phyloP scores from a whole-genome alignment of 495 filamentous ascomycete genomes.

The Aspergillus ostianus region DNA sequence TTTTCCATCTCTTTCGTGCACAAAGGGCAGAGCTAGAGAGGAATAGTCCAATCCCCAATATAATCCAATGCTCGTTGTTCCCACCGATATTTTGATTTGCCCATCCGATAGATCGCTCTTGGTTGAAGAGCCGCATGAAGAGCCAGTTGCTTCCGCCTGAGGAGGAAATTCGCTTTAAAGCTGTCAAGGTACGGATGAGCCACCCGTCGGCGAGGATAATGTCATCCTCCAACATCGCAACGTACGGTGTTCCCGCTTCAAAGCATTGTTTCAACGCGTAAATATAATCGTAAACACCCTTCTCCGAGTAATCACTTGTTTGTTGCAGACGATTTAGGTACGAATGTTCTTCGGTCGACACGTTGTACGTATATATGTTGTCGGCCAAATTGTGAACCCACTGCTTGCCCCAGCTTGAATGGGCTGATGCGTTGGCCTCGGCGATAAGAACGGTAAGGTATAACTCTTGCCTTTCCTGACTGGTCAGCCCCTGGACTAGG shows the following conservation, averaged over 20 bases:
- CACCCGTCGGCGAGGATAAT: not conserved
- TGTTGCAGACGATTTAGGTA: not conserved
- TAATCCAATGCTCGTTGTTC: slow-evolving; percentile 4
- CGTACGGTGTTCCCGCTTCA: not conserved
- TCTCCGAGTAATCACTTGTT: not conserved
- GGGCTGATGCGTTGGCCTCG: not conserved
- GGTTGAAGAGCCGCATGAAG: not conserved
- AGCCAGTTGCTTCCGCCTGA: not conserved
- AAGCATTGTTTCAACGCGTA: not conserved
- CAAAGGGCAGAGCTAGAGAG: not conserved
- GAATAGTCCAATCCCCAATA: not conserved
- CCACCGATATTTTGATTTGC: not conserved
- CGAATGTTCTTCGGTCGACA: not conserved
- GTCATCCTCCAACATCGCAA: slow-evolving; percentile 6
- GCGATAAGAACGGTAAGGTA: slow-evolving; percentile 5
- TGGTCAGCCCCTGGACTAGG: not conserved
- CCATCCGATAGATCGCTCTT: slow-evolving; percentile 1
- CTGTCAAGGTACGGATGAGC: not conserved
- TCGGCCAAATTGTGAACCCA: not conserved
- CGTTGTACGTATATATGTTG: not conserved
- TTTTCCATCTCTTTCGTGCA: not conserved
- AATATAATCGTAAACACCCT: slow-evolving; percentile 2
- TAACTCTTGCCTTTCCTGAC: not conserved
- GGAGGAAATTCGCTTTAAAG: not conserved
- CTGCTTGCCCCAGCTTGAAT: not conserved